These are phyloP conservation scores for Evernia prunastri DNA, from an alignment of 495 filamentous ascomycete genomes.

Conservation along the genomic window DNA sequence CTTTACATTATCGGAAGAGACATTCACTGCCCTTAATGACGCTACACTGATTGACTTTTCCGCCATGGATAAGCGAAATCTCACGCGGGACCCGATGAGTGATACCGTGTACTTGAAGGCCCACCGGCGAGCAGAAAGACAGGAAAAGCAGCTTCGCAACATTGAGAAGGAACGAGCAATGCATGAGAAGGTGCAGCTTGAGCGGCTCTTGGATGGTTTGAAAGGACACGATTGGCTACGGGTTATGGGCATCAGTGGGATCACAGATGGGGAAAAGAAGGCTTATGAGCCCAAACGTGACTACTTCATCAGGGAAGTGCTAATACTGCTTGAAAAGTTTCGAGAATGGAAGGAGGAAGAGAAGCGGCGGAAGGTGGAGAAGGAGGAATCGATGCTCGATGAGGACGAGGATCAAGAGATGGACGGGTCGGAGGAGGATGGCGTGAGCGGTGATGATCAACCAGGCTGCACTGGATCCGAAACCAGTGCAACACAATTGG, in stretches of 20 bases:
- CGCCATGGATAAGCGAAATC: slow-evolving; percentile 39
- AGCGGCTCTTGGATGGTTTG: slow-evolving; percentile 77
- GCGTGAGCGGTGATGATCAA: slow-evolving; percentile 43
- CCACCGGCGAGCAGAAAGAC: slow-evolving; percentile 73
- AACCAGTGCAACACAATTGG: slow-evolving; percentile 65
- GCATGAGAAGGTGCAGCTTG: slow-evolving; percentile 84
- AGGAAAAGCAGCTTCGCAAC: slow-evolving; percentile 89
- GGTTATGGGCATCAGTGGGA: slow-evolving; percentile 82
- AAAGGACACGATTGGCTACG: slow-evolving; percentile 90
- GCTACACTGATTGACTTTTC: slow-evolving; percentile 51
- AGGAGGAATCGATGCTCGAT: slow-evolving; percentile 48
- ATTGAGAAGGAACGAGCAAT: slow-evolving; percentile 86
- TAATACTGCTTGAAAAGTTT: slow-evolving; percentile 78
- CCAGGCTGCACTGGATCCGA: slow-evolving; percentile 66
- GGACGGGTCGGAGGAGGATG: slow-evolving; percentile 37
- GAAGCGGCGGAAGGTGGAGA: slow-evolving; percentile 66
- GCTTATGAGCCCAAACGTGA: slow-evolving; percentile 78
- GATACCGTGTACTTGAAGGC: slow-evolving; percentile 61
- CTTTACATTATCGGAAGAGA: slow-evolving; percentile 27
- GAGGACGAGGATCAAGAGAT: slow-evolving; percentile 33
- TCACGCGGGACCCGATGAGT: slow-evolving; percentile 57
- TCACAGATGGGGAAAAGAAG: slow-evolving; percentile 76
- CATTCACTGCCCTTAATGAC: slow-evolving; percentile 38
- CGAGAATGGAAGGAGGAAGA: slow-evolving; percentile 83
- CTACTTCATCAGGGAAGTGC: slow-evolving; percentile 74